Base-by-base conservation (phyloP, 2,329 filamentous ascomycete genomes). In the Chrysoporthe puriensis region DNA sequence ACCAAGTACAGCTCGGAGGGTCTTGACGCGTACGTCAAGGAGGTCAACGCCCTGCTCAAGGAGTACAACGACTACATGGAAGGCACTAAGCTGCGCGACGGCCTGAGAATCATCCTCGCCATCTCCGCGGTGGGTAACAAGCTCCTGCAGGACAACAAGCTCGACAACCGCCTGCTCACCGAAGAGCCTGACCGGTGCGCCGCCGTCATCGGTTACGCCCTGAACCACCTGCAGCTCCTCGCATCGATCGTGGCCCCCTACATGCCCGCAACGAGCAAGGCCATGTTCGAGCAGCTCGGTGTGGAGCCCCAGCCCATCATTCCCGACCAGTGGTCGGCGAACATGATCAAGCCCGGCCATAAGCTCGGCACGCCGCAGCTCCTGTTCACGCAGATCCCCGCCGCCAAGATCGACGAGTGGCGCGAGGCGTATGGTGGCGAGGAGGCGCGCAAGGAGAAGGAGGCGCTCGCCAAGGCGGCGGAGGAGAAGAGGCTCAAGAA, bases 351-450 rank as follows among this genome's bases (percentile, higher is more conserved):
- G 74, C 85, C 90, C 1, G 91, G 91, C 67, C 93, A 97, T 81
- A 90, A 90, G 76, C 91, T 97, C 71, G 92, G 93, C 72, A 90
- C 91, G 76, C 88, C 94, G 0, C 86, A 88, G 71, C 90, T 93
- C 54, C 84, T 97, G 43, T 97, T 97, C 80, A 87, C 87, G n/a
- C 87, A 86, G 64, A 97, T 97, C 75, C 91, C 94, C 71, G 84
- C 90, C 11, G 90, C 92, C 78, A 95, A 94, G 82, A 89, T 91
- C 59, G 88, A 91, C 63, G 91, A 95, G 77, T 97, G 94, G 94
- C 89, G 91, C 68, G 87, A 91, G 70, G 85, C 87, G 72, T 97
- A 90, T 73, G 88, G 92, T 71, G 84, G 84, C n/a, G 82, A 84
- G 73, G 83, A 85, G 74, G 83, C 89, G 52, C 90, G 90, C 74